Evolutionary conservation across 257 asterid genomes (phyloP).

Genomic region (Thymus mandschuricus): DNA sequence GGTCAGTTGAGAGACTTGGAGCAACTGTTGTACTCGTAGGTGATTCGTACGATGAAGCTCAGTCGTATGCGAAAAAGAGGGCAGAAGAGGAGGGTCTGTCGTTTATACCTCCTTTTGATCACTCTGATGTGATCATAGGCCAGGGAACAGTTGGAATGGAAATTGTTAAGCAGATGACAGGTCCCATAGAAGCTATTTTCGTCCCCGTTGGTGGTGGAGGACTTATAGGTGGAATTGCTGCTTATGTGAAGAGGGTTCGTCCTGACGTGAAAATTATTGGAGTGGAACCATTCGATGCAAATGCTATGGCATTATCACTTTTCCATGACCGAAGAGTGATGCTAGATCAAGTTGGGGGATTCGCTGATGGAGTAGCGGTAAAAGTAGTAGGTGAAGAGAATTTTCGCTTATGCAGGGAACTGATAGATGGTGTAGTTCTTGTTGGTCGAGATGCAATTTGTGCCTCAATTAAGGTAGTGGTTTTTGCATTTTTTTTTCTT

Average conservation of each 20-base stretch:
- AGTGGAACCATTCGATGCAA: constrained; percentile 89
- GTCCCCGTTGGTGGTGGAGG: constrained; percentile 98
- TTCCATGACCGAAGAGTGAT: constrained; percentile 68
- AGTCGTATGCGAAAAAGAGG: constrained; percentile 74
- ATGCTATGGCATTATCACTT: constrained; percentile 89
- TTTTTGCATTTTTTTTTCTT: constrained; percentile 5
- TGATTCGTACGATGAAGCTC: constrained; percentile 90
- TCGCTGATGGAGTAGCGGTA: constrained; percentile 95
- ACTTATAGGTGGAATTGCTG: constrained; percentile 91
- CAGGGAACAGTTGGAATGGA: constrained; percentile 98
- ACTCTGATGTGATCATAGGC: constrained; percentile 84
- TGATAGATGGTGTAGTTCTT: constrained; percentile 85
- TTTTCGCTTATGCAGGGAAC: constrained; percentile 67
- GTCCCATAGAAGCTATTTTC: constrained; percentile 69
- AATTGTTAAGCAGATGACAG: constrained; percentile 70
- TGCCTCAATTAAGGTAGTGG: constrained; percentile 89
- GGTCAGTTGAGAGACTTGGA: constrained; percentile 76
- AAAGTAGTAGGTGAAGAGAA: constrained; percentile 92
- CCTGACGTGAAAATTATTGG: constrained; percentile 89
- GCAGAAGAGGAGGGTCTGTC: constrained; percentile 70
- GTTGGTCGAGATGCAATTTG: constrained; percentile 94
- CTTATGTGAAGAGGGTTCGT: constrained; percentile 82
- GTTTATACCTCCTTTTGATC: constrained; percentile 91
- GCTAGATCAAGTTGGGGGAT: constrained; percentile 92
- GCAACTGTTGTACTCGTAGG: constrained; percentile 83